Conservation (phyloP, 805 yeast species). For the Lipomyces chichibuensis region DNA sequence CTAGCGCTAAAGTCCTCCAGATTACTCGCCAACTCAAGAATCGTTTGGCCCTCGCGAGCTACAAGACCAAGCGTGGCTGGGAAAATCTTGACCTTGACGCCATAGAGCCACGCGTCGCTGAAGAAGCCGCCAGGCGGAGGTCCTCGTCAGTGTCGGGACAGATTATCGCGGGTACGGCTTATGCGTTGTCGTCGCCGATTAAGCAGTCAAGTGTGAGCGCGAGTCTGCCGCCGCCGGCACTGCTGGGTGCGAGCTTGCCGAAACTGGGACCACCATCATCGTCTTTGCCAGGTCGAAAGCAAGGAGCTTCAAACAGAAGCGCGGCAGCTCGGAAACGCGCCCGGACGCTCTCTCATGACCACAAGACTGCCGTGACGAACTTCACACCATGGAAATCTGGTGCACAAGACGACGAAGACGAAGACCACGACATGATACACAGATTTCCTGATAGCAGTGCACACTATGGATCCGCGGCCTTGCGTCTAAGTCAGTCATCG, state of each 20-base stretch:
- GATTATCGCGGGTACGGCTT: neutral
- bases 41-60: slow-evolving; percentile 48
- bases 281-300: neutral
- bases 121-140: slow-evolving; percentile 25
- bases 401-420: slow-evolving; percentile 6
- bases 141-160: slow-evolving; percentile 7
- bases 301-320: neutral
- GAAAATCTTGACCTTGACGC: slow-evolving; percentile 44
- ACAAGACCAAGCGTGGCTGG: slow-evolving; percentile 49
- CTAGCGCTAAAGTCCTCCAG: slow-evolving; percentile 21
- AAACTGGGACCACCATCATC: neutral
- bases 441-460: neutral
- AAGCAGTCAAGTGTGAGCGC: neutral
- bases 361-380: slow-evolving; percentile 9
- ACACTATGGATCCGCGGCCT: slow-evolving; percentile 3
- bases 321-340: slow-evolving; percentile 19
- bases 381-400: slow-evolving; percentile 24
- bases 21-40: slow-evolving; percentile 49
- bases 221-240: neutral
- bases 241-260: neutral
- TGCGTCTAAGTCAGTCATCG: slow-evolving; percentile 32
- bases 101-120: slow-evolving; percentile 44
- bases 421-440: slow-evolving; percentile 12
- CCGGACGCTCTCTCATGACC: slow-evolving; percentile 23
- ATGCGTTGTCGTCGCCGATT: neutral